Conservation (phyloP, 352 stramenopile species). For the Peronospora destructor region DNA sequence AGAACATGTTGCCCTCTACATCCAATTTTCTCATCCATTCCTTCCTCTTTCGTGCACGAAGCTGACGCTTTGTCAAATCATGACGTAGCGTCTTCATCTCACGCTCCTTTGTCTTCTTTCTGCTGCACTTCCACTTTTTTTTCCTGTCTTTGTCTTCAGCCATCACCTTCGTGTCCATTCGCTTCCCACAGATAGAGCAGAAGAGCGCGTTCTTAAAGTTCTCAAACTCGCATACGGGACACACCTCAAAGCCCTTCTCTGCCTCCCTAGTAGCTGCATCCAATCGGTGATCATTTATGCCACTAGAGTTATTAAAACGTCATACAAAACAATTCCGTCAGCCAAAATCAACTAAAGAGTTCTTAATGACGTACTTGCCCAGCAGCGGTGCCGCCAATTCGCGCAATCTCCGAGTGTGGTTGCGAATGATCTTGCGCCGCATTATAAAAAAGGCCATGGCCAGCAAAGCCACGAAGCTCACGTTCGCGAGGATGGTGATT, state of each 20-base stretch:
- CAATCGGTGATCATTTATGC: constrained; percentile 36
- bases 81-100: constrained; percentile 4
- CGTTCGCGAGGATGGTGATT: constrained; percentile 34
- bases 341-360: constrained; percentile 1
- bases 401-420: constrained; percentile 35
- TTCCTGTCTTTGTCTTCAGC: constrained; percentile 1
- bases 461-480: constrained; percentile 35
- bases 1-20: constrained; percentile 48
- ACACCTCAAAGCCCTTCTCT: constrained; percentile 39
- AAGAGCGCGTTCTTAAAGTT: constrained; percentile 51
- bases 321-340: constrained; percentile 3
- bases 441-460: constrained; percentile 46
- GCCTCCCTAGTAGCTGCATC: constrained; percentile 46
- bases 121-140: constrained; percentile 13
- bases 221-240: constrained; percentile 44
- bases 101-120: constrained; percentile 11
- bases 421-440: constrained; percentile 38
- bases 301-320: constrained; percentile 8
- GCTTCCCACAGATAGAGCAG: constrained; percentile 42
- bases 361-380: constrained; percentile 29
- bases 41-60: constrained; percentile 39
- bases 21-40: constrained; percentile 55
- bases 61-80: constrained; percentile 29
- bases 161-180: constrained; percentile 14
- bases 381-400: constrained; percentile 51